These are phyloP conservation scores for Nakazawaea ishiwadae DNA, from an alignment of 805 yeast genomes.

Conservation along the genomic window DNA sequence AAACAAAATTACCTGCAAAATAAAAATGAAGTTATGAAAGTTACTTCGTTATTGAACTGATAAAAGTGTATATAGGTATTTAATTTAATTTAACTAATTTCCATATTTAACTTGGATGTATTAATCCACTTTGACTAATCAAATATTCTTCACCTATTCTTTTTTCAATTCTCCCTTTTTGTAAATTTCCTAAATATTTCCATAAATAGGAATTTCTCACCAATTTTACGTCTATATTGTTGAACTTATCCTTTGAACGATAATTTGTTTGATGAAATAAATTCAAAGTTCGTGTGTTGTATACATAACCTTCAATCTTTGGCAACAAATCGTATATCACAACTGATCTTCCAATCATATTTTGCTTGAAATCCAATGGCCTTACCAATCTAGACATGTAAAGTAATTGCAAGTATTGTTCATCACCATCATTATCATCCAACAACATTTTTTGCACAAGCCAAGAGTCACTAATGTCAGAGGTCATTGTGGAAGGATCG, in stretches of 20 bases:
- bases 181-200: background rate
- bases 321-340: constrained; percentile 2
- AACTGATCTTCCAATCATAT: constrained; percentile 8
- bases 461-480: too few relatives aligned
- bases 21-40: constrained; percentile 11
- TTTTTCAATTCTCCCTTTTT: background rate
- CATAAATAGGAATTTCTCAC: background rate
- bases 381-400: constrained; percentile 4
- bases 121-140: constrained; percentile 4
- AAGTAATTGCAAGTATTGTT: background rate
- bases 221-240: background rate
- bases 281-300: background rate
- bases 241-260: background rate
- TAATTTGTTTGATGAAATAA: background rate
- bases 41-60: constrained; percentile 11
- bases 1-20: constrained; percentile 4
- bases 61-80: background rate
- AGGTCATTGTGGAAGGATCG: too few relatives aligned
- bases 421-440: background rate
- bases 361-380: background rate
- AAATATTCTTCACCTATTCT: constrained; percentile 2
- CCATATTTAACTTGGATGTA: background rate
- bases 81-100: background rate
- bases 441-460: too few relatives aligned
- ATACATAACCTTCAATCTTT: constrained; percentile 1